A percentile compares a stretch with the other conserved stretches of the same genome.
Evolutionary conservation across 2,329 filamentous ascomycete genomes (phyloP).

Genomic region (Alternaria panax): DNA sequence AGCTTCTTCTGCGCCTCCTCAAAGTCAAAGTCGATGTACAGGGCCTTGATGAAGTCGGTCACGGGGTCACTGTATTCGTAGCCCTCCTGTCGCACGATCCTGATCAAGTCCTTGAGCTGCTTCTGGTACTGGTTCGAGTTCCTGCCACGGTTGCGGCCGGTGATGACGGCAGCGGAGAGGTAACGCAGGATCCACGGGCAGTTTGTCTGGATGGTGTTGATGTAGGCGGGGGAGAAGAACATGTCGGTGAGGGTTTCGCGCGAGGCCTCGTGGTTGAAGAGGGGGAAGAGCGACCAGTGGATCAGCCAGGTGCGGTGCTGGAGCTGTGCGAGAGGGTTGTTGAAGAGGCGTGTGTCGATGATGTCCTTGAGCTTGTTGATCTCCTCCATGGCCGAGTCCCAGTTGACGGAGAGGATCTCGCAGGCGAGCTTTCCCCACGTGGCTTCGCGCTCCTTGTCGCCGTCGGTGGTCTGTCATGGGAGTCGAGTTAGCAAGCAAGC

Average conservation of each 20-base stretch:
- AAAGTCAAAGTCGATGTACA: slow-evolving; percentile 97
- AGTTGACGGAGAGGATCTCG: slow-evolving; percentile 93
- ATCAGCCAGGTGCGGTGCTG: slow-evolving; percentile 96
- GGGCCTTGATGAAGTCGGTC: slow-evolving; percentile 93
- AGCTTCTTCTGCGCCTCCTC: slow-evolving; percentile 94
- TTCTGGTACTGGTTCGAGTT: slow-evolving; percentile 94
- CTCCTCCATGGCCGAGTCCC: slow-evolving; percentile 81
- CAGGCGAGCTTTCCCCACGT: slow-evolving; percentile 98
- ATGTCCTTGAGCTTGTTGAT: slow-evolving; percentile 70
- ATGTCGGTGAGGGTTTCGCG: slow-evolving; percentile 92
- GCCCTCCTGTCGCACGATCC: slow-evolving; percentile 93
- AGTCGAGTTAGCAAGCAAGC: too few species aligned
- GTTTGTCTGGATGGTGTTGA: slow-evolving; percentile 98
- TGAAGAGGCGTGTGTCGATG: slow-evolving; percentile 95
- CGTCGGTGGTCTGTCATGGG: slow-evolving; percentile 76
- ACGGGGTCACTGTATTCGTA: slow-evolving; percentile 98
- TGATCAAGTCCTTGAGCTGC: slow-evolving; percentile 96
- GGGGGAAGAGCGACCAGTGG: slow-evolving; percentile 98
- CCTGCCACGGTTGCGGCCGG: slow-evolving; percentile 73
- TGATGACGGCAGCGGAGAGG: slow-evolving; percentile 92
- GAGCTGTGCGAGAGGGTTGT: slow-evolving; percentile 93
- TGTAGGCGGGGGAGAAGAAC: slow-evolving; percentile 96
- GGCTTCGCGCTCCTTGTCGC: slow-evolving; percentile 93
- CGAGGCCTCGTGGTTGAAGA: slow-evolving; percentile 95
- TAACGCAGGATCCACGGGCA: slow-evolving; percentile 98